Evolutionary conservation across 2,329 filamentous ascomycete species (phyloP), one percentile per base, ranked within the genome.

Genomic region (Colletotrichum sp.): DNA sequence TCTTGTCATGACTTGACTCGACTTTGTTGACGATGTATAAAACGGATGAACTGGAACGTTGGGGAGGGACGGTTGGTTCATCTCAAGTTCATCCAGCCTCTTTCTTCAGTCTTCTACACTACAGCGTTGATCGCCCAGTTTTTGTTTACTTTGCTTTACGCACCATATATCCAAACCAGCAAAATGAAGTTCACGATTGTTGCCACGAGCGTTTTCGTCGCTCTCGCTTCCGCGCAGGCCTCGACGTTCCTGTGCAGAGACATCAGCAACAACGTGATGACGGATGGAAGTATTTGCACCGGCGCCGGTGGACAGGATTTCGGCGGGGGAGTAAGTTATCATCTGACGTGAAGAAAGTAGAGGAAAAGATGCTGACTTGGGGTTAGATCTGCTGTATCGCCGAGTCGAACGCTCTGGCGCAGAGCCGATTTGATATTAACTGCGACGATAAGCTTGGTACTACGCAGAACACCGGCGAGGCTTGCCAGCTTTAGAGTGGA

Each of bases 361-460:
- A 13, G 12, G 32, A 16, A 30, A 1, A 19, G 60, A 44, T 16
- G 25, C 32, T 73, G 57, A 68, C 28, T 48, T 12, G 6, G 1
- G 55, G 3, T 4, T 34, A 65, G 68, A 71, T 71, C 2, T 74
- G 72, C 28, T 74, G 72, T 39, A 30, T 67, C 16, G 72, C 28
- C 1, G 16, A 57, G 52, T 71, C 68, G 34, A 39, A 74, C 28
- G 68, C 72, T 9, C 19, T 36, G 7, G 52, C 30, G 6, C 34
- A 28, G 48, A 27, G 68, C 11, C 63, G 11, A 4, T 71, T 67
- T 16, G 72, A 71, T 7, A 74, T 71, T 7, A 61, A 52, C 16
- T 74, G 72, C 15, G 68, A 74, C 5, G 72, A 71, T 19, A 71
- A 67, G 61, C 19, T 71, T 6, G 72, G 72, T 3, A 71, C 68